These are phyloP conservation scores for Royoungia palumana DNA, from an alignment of 768 basidiomycete species.

Conservation along the genomic window DNA sequence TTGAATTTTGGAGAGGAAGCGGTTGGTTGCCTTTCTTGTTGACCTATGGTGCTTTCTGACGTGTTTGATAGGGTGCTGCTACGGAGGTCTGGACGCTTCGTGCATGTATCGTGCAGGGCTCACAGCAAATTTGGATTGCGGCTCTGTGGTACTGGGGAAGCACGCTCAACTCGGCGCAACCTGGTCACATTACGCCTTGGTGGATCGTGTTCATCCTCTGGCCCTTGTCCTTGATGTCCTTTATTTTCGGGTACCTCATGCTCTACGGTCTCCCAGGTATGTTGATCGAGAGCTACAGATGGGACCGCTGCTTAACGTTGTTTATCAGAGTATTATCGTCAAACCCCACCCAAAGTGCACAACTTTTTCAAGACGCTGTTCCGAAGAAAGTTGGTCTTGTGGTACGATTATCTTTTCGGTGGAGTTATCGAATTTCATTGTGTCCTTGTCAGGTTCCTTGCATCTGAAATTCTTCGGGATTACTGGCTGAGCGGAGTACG, in stretches of 20 bases:
- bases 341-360: constrained; percentile 93
- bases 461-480: constrained; percentile 87
- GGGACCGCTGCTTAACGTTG: not conserved
- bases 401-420: constrained; percentile 38
- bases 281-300: constrained; percentile 16
- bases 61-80: constrained; percentile 66
- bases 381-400: constrained; percentile 86
- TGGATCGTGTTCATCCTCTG: constrained; percentile 80
- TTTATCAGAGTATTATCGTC: constrained; percentile 73
- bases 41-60: constrained; percentile 2
- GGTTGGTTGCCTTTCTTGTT: constrained; percentile 38
- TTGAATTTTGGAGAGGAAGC: constrained; percentile 98
- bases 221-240: constrained; percentile 75
- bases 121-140: constrained; percentile 94
- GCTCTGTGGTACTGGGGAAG: constrained; percentile 97
- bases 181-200: constrained; percentile 66
- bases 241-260: constrained; percentile 80
- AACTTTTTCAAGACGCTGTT: constrained; percentile 88
- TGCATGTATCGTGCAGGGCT: constrained; percentile 91
- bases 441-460: constrained; percentile 58
- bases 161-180: constrained; percentile 55
- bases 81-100: constrained; percentile 92
- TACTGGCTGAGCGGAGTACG: constrained; percentile 87
- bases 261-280: constrained; percentile 81
- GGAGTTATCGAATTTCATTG: not conserved